phyloP scores from a whole-genome alignment of 257 asterid species.

The Solanum chmielewskii region DNA sequence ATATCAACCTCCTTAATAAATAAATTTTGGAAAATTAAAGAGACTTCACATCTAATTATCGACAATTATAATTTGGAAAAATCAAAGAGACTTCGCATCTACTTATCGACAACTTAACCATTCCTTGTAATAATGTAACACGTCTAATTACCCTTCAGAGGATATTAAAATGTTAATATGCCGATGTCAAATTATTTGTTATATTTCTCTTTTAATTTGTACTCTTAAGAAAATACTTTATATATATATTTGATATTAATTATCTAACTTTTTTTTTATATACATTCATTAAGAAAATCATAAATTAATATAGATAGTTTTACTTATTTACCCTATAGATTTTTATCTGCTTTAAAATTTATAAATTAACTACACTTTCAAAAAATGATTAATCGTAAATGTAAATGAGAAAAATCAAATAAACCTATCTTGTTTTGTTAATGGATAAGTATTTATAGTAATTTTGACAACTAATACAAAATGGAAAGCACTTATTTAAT shows the following conservation, averaged over 20 bases:
- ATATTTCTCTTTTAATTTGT: accelerated
- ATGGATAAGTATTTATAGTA: neutral
- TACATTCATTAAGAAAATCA: no score
- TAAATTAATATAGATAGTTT: no score
- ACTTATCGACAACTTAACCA: neutral
- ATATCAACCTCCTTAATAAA: neutral
- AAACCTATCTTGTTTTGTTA: neutral
- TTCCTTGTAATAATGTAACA: neutral
- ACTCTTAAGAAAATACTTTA: neutral
- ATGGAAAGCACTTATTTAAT: no score
- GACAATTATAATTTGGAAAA: neutral
- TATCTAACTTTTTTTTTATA: accelerated
- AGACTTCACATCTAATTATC: neutral
- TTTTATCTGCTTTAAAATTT: no score
- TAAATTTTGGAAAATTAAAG: neutral
- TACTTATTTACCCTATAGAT: no score
- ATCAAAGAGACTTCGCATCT: neutral
- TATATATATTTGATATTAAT: accelerated
- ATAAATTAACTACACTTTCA: no score
- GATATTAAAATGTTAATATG: neutral
- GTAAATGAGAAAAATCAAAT: neutral
- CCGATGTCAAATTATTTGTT: neutral
- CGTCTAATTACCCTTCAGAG: neutral
- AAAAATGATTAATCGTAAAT: neutral
- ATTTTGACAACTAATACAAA: neutral